Evolutionary conservation across 2,329 filamentous ascomycete genomes (phyloP).

Genomic region (Colletotrichum trifolii): DNA sequence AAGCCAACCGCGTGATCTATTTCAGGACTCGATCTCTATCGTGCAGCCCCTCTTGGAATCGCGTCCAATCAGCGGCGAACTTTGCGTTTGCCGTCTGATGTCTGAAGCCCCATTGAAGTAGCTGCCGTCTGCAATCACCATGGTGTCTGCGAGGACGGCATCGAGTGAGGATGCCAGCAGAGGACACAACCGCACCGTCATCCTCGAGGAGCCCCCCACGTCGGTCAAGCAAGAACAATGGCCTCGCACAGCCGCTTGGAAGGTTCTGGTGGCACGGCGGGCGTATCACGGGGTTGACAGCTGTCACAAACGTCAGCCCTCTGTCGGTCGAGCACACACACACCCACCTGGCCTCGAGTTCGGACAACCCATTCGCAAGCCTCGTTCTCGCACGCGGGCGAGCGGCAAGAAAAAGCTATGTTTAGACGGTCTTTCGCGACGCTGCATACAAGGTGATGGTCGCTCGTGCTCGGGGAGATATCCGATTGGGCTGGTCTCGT

Average conservation of each 20-base stretch:
- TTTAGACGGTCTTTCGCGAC: slow-evolving; percentile 11
- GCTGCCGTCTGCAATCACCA: neutral
- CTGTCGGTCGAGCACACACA: too few species aligned
- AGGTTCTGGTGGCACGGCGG: neutral
- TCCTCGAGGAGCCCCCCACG: neutral
- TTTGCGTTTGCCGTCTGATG: neutral
- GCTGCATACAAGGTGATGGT: neutral
- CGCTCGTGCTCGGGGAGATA: slow-evolving; percentile 2
- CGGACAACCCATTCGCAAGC: neutral
- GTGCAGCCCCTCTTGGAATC: neutral
- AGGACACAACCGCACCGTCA: neutral
- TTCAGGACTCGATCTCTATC: neutral
- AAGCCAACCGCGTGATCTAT: neutral
- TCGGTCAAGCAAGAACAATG: neutral
- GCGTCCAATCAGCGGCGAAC: neutral
- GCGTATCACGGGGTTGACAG: neutral
- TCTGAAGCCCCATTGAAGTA: neutral
- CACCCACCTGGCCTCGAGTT: neutral
- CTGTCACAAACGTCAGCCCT: neutral
- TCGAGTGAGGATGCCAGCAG: neutral
- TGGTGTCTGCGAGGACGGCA: neutral
- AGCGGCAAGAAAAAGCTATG: neutral
- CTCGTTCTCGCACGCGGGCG: neutral
- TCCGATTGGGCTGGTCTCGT: slow-evolving; percentile 27
- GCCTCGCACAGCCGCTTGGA: neutral